These are phyloP conservation scores for Backusella psychrophila DNA, from an alignment of 192 early-diverging fungal species.

Conservation along the genomic window DNA sequence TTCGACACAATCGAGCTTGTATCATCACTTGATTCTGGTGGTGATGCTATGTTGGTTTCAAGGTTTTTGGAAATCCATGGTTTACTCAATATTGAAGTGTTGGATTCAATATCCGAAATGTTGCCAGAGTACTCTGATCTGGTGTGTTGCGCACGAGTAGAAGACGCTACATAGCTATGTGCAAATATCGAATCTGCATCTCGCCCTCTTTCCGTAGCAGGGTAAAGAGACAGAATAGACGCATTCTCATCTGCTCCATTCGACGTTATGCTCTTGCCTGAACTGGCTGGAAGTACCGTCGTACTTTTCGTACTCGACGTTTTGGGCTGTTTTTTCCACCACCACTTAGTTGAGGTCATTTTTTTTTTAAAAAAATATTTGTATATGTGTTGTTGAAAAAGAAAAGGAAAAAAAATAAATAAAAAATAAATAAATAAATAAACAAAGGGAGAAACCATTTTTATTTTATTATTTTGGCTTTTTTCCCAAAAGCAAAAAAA, in stretches of 20 bases:
- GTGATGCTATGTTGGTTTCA: background rate
- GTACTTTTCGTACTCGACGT: background rate
- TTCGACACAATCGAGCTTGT: background rate
- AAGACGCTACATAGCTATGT: background rate
- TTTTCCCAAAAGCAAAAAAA: background rate
- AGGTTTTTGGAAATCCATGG: slow-evolving; percentile 14
- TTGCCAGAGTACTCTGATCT: slow-evolving; percentile 14
- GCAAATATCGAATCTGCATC: background rate
- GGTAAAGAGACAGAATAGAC: background rate
- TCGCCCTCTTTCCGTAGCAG: background rate
- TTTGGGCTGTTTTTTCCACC: slow-evolving; percentile 12
- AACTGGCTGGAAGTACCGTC: background rate
- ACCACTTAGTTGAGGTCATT: slow-evolving; percentile 8
- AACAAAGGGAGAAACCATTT: too few species aligned
- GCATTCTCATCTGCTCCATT: slow-evolving; percentile 14
- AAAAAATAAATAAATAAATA: too few species aligned
- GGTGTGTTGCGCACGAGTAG: background rate
- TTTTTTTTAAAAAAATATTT: background rate
- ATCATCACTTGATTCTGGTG: background rate
- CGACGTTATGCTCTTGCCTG: background rate
- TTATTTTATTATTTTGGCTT: background rate
- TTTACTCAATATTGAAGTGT: slow-evolving; percentile 12
- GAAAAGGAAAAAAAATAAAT: background rate
- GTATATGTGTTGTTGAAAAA: background rate
- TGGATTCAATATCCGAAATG: slow-evolving; percentile 18